Conservation (phyloP, 768 basidiomycete species). For the Filobasidium wieringae region DNA sequence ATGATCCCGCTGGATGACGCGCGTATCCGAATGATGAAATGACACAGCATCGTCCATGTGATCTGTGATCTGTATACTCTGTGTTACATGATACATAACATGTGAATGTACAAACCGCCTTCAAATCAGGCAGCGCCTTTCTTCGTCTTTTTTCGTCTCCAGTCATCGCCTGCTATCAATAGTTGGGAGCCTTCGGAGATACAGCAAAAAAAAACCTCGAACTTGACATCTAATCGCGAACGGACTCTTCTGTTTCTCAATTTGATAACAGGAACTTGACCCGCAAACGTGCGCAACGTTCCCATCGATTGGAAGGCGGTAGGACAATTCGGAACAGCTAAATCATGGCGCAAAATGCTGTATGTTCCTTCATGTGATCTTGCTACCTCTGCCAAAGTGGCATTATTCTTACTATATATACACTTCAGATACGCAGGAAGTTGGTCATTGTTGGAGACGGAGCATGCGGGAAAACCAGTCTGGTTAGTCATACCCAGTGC, state of each 20-base stretch:
- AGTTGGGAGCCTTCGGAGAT: too few relatives aligned
- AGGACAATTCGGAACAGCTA: not conserved
- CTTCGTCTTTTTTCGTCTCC: too few relatives aligned
- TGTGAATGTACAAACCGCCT: too few relatives aligned
- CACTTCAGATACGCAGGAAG: constrained; percentile 71
- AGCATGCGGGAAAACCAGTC: constrained; percentile 72
- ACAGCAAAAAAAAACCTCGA: too few relatives aligned
- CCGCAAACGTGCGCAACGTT: not conserved
- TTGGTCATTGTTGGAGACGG: constrained; percentile 89
- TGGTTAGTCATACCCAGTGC: constrained; percentile 20
- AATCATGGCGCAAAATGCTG: not conserved
- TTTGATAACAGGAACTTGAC: too few relatives aligned
- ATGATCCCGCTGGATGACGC: too few relatives aligned
- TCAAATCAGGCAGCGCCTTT: too few relatives aligned
- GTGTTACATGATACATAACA: too few relatives aligned
- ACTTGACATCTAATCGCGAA: not conserved
- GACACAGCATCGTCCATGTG: too few relatives aligned
- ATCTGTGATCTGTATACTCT: too few relatives aligned
- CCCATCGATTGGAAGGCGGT: not conserved
- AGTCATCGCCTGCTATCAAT: too few relatives aligned
- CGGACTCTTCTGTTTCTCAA: not conserved
- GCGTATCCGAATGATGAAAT: too few relatives aligned
- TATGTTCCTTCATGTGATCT: not conserved
- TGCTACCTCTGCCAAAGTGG: not conserved
- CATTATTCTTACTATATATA: not conserved